These are phyloP conservation scores for Parastagonospora avenae DNA, from an alignment of 2,329 filamentous ascomycete genomes.

Conservation along the genomic window DNA sequence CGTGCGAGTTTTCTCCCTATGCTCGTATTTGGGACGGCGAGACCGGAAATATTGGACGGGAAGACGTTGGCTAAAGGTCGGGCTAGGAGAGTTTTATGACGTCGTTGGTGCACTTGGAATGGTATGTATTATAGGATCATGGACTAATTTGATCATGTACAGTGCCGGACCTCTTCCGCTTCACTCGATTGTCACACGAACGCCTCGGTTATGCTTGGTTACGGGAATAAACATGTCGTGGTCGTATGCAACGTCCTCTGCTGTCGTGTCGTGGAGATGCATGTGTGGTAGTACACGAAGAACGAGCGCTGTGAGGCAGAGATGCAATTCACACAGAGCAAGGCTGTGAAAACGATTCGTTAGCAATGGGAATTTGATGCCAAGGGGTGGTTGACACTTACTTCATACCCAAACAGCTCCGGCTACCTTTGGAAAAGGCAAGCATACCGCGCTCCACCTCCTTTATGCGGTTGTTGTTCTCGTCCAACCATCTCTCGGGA, in stretches of 20 bases:
- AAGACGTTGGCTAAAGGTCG: too few relatives aligned
- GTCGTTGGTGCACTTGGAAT: not conserved
- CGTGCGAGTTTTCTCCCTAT: too few relatives aligned
- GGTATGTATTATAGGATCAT: not conserved
- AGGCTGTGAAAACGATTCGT: conserved; percentile 13
- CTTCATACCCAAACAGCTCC: conserved; percentile 42
- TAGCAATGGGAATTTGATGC: conserved; percentile 1
- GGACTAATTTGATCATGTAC: not conserved
- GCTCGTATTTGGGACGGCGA: too few relatives aligned
- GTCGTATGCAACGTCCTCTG: conserved; percentile 28
- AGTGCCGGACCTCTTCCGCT: not conserved
- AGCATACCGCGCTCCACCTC: conserved; percentile 35
- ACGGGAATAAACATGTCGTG: conserved; percentile 36
- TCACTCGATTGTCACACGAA: conserved; percentile 24
- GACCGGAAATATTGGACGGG: too few relatives aligned
- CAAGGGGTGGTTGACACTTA: conserved; percentile 17
- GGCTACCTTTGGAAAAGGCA: conserved; percentile 38
- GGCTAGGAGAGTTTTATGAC: not conserved
- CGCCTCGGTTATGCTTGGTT: conserved; percentile 30
- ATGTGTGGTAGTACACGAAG: conserved; percentile 31
- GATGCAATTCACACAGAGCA: conserved; percentile 27
- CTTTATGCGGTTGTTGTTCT: conserved; percentile 27
- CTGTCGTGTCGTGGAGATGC: conserved; percentile 25
- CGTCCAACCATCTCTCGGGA: conserved; percentile 39
- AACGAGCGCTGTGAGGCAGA: conserved; percentile 25